Conservation (phyloP, 164 flowering plant species). For the Annona cherimola region DNA sequence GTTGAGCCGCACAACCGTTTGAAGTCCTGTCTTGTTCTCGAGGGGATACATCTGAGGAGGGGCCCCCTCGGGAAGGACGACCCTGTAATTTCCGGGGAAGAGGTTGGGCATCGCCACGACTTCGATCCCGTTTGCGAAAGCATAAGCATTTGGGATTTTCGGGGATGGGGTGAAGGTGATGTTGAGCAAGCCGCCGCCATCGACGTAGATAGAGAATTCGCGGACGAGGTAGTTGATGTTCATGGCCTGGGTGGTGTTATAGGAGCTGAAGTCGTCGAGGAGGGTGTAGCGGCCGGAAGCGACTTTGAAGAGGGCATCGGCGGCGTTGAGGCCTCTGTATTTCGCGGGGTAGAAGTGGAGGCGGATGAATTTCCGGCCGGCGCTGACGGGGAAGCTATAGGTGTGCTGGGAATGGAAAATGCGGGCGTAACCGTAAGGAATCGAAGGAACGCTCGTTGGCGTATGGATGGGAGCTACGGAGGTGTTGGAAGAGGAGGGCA, state of each 20-base stretch:
- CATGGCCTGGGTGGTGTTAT: constrained; percentile 40
- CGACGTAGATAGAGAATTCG: constrained; percentile 36
- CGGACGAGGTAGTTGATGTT: constrained; percentile 41
- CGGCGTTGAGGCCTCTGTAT: constrained; percentile 18
- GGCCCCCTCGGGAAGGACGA: constrained; percentile 13
- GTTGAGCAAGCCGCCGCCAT: constrained; percentile 8
- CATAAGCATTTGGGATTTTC: constrained; percentile 37
- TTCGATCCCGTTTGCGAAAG: constrained; percentile 94
- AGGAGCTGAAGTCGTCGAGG: constrained; percentile 58
- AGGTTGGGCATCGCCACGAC: constrained; percentile 74
- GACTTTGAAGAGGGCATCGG: constrained; percentile 53
- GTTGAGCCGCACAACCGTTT: constrained; percentile 64
- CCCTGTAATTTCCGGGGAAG: constrained; percentile 32
- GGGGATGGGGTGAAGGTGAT: constrained; percentile 42
- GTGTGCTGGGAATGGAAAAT: constrained; percentile 56
- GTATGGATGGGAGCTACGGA: constrained; percentile 32
- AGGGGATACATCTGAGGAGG: constrained; percentile 8
- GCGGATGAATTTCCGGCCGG: constrained; percentile 76
- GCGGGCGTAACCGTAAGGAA: constrained; percentile 81
- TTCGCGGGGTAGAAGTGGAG: constrained; percentile 54
- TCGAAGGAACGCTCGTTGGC: constrained; percentile 56
- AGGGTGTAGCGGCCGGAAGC: constrained; percentile 42
- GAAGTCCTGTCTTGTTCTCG: constrained; percentile 58
- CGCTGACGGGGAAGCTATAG: constrained; percentile 61
- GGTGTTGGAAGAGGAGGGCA: constrained; percentile 28